A percentile compares a stretch with the other conserved stretches of the same genome.
phyloP scores from a whole-genome alignment of 495 filamentous ascomycete species.

The Penicillium desertorum region DNA sequence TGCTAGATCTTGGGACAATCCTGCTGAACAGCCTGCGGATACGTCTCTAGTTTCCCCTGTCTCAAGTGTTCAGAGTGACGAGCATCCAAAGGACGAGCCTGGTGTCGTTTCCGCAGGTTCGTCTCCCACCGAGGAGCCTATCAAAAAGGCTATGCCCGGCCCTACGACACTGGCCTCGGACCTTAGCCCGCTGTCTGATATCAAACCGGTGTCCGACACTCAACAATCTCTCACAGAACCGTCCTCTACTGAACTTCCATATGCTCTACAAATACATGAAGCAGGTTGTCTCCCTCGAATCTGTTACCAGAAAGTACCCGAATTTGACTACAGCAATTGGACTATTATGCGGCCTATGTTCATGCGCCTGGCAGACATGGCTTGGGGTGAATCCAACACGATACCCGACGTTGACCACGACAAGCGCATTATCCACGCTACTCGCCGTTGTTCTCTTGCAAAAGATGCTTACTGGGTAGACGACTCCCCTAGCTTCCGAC shows the following conservation, averaged over 20 bases:
- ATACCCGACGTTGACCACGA: conserved; percentile 9
- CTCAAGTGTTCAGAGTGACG: not conserved
- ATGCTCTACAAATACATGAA: not conserved
- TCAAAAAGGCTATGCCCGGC: no score
- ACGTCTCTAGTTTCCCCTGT: not conserved
- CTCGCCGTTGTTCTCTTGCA: conserved; percentile 9
- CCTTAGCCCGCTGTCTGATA: not conserved
- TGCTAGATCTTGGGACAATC: not conserved
- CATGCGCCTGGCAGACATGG: conserved; percentile 14
- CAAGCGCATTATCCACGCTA: conserved; percentile 3
- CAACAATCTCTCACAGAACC: not conserved
- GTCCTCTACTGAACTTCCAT: not conserved
- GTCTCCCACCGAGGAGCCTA: not conserved
- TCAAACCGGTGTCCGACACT: not conserved
- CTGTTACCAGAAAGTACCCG: conserved; percentile 7
- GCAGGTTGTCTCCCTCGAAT: not conserved
- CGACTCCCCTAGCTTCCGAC: conserved; percentile 2
- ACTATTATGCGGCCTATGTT: conserved; percentile 8
- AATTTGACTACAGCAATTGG: conserved; percentile 3
- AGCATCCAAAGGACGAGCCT: not conserved
- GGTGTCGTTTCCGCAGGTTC: not conserved
- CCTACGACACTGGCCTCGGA: not conserved
- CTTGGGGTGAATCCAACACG: conserved; percentile 11
- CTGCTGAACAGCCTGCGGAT: not conserved
- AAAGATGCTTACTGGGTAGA: conserved; percentile 9